Percentiles rank a stretch among this genome's conserved stretches.
phyloP scores from a whole-genome alignment of 345 rosid species.

The Heritiera littoralis region DNA sequence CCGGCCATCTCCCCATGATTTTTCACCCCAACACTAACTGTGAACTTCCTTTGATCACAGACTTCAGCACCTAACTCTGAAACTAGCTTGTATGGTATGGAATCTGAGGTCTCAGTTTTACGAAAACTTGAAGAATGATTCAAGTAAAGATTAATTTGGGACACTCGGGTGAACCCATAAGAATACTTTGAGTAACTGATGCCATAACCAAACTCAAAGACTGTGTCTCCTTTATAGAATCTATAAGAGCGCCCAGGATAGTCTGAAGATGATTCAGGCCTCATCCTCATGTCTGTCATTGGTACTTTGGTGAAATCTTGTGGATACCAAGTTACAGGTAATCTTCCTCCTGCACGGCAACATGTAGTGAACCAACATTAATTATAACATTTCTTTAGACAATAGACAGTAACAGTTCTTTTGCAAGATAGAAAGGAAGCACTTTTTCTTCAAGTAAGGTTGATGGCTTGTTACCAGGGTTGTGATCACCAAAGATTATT shows the following conservation, averaged over 20 bases:
- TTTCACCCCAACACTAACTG: constrained; percentile 47
- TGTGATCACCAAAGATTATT: constrained; percentile 82
- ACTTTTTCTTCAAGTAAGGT: neutral
- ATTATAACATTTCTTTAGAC: neutral
- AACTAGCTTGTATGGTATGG: constrained; percentile 31
- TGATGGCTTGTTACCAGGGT: constrained; percentile 60
- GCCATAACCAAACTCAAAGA: constrained; percentile 75
- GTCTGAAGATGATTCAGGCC: constrained; percentile 52
- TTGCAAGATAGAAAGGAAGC: neutral
- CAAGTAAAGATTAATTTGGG: constrained; percentile 35
- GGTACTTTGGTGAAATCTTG: constrained; percentile 58
- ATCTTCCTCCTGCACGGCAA: constrained; percentile 69
- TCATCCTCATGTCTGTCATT: constrained; percentile 92
- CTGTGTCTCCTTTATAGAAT: constrained; percentile 64
- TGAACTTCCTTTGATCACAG: constrained; percentile 47
- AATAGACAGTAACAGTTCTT: neutral
- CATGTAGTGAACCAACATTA: neutral
- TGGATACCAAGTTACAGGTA: constrained; percentile 92
- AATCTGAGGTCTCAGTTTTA: constrained; percentile 21
- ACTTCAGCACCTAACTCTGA: constrained; percentile 49
- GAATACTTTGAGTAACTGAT: constrained; percentile 72
- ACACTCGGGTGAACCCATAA: constrained; percentile 41
- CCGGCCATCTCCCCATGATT: constrained; percentile 67
- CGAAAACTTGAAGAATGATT: constrained; percentile 34
- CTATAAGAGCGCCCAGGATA: constrained; percentile 92